Evolutionary conservation across 148 eudicot species (phyloP), one percentile per base, ranked within the genome.

Genomic region (Silene conica): DNA sequence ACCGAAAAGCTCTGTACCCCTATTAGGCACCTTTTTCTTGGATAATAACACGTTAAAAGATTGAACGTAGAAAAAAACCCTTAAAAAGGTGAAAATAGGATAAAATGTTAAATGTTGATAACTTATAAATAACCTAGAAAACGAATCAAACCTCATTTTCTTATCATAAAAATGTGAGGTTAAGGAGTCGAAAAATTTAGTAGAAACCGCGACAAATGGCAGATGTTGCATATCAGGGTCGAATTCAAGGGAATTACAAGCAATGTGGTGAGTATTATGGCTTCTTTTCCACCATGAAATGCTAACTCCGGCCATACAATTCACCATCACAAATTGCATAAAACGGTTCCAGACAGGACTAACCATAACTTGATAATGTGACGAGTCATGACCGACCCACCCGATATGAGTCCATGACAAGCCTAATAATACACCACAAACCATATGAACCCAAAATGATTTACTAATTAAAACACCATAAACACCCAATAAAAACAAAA

Each of bases 361-460:
- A 1, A 57, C 58, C 91, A 88, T 86, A 8, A 84, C 71, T 62
- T 83, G 84, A 76, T 88, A 82, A 68, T 88, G 91, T 5, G 88
- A 86, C 5, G 90, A 85, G 73, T 87, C 90, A 50, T 87, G 91
- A 8, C 87, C 89, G 67, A 85, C 50, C 89, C 87, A 88, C 5
- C 91, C 91, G 48, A 87, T 80, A 60, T 88, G 91, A 74, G 80
- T 84, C 89, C 91, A 88, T 0, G 81, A 21, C 57, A 84, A 43
- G 18, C 91, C 89, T 79, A 88, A 70, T 21, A 86, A 58, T 1
- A 82, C 86, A 54, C 85, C 87, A 68, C 75, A 85, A 25, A 74
- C 14, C 74, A 82, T 68, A 75, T 88, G 91, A 31, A 84, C 79
- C 80, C 71, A 66, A 31, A 56, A 28, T 2, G 76, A 62, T 4